Percentiles rank a stretch among this genome's conserved stretches.
These are phyloP conservation scores for Ascochyta rabiei DNA, from an alignment of 2,329 filamentous ascomycete genomes.

Conservation along the genomic window DNA sequence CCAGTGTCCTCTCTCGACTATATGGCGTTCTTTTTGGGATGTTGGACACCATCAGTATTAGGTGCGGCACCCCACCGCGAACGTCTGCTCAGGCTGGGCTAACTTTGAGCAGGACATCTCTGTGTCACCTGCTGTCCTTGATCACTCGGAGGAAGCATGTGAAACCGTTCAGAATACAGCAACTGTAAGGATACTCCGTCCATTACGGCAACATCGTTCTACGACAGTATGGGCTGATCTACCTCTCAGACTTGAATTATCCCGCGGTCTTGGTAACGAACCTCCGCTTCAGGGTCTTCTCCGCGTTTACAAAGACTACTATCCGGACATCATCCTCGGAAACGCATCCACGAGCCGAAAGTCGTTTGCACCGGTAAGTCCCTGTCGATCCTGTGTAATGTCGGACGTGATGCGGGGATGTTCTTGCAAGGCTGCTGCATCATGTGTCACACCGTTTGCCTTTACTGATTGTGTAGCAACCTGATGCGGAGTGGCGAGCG, in stretches of 20 bases:
- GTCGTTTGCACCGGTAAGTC: slow-evolving; percentile 48
- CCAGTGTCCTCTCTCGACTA: slow-evolving; percentile 67
- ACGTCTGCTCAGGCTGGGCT: slow-evolving; percentile 19
- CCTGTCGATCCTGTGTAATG: slow-evolving; percentile 23
- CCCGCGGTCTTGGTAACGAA: slow-evolving; percentile 64
- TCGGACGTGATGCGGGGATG: slow-evolving; percentile 12
- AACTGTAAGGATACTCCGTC: slow-evolving; percentile 53
- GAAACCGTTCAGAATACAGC: slow-evolving; percentile 80
- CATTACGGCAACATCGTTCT: neutral
- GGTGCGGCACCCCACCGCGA: slow-evolving; percentile 52
- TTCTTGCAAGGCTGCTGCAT: slow-evolving; percentile 21
- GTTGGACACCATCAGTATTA: slow-evolving; percentile 78
- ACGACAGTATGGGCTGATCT: slow-evolving; percentile 28
- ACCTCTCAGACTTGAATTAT: slow-evolving; percentile 53
- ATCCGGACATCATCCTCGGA: slow-evolving; percentile 83
- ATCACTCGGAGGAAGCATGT: slow-evolving; percentile 84
- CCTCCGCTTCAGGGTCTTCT: slow-evolving; percentile 75
- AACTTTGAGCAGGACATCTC: slow-evolving; percentile 45
- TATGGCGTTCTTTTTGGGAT: slow-evolving; percentile 82
- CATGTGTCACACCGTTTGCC: slow-evolving; percentile 23
- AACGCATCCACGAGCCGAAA: slow-evolving; percentile 59
- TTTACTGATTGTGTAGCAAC: slow-evolving; percentile 57
- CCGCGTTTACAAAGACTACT: slow-evolving; percentile 88
- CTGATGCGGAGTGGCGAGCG: slow-evolving; percentile 76
- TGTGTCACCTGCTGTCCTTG: slow-evolving; percentile 80